Percentiles rank a stretch among this genome's conserved stretches.
Conservation (phyloP, 805 yeast genomes). For the Candida jianshihensis region DNA sequence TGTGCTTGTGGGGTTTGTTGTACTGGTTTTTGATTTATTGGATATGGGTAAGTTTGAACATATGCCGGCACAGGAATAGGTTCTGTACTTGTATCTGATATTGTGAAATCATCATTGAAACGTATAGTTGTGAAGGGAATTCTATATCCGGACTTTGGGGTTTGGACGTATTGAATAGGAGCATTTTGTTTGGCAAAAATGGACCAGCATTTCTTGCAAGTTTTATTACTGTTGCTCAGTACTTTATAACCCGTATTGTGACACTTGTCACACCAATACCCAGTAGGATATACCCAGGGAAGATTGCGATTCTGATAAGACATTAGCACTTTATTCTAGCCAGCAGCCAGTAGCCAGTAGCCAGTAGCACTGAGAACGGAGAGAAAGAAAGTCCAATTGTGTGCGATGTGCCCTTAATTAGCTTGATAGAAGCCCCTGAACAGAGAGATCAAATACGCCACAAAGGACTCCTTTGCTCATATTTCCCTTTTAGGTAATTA, state of each 20-base stretch:
- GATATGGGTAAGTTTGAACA: not conserved
- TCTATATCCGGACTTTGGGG: constrained; percentile 4
- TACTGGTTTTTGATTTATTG: not conserved
- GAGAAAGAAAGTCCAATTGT: too few relatives aligned
- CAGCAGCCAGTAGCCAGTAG: too few relatives aligned
- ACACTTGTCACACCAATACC: constrained; percentile 61
- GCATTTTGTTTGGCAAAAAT: constrained; percentile 34
- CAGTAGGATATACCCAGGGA: constrained; percentile 63
- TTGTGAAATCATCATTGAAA: constrained; percentile 9
- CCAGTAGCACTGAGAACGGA: too few relatives aligned
- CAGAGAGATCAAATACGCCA: too few relatives aligned
- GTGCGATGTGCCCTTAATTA: too few relatives aligned
- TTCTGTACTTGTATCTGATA: not conserved
- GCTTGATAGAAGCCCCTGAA: too few relatives aligned
- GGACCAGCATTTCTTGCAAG: constrained; percentile 69
- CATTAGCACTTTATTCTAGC: too few relatives aligned
- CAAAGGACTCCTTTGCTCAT: too few relatives aligned
- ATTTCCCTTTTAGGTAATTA: too few relatives aligned
- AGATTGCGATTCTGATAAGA: not conserved
- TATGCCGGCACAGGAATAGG: constrained; percentile 1
- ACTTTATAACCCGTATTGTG: constrained; percentile 60
- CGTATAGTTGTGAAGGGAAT: constrained; percentile 16
- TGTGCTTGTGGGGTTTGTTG: not conserved
- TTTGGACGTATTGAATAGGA: constrained; percentile 3
- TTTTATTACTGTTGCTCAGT: constrained; percentile 42